Conservation (phyloP, 169 alveolate species). For the Ichthyophthirius multifiliis region DNA sequence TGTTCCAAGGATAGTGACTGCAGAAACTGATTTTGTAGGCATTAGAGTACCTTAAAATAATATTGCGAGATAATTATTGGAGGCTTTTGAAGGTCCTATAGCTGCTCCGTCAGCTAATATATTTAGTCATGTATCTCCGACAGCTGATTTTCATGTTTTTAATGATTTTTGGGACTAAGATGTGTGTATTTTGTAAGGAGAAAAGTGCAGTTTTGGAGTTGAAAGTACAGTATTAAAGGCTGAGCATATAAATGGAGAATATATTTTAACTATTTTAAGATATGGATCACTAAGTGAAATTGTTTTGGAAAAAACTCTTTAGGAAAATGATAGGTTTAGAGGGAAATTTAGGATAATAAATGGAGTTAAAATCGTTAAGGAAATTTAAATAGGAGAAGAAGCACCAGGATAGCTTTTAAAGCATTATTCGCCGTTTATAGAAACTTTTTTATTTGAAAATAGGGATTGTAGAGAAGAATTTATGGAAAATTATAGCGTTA, state of each 20-base stretch:
- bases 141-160: constrained; percentile 91
- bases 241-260: constrained; percentile 25
- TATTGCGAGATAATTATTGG: constrained; percentile 82
- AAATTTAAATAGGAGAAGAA: constrained; percentile 55
- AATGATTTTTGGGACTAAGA: constrained; percentile 89
- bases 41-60: constrained; percentile 89
- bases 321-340: constrained; percentile 11
- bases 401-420: constrained; percentile 92
- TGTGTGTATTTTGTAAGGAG: constrained; percentile 91
- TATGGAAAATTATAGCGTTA: constrained; percentile 30
- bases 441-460: constrained; percentile 71
- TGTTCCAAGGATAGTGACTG: constrained; percentile 84
- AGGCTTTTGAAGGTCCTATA: constrained; percentile 81
- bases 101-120: constrained; percentile 97
- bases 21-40: constrained; percentile 90
- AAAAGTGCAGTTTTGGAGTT: constrained; percentile 78
- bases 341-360: constrained; percentile 37
- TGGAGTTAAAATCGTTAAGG: constrained; percentile 59
- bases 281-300: constrained; percentile 59
- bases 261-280: constrained; percentile 47
- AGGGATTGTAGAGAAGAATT: constrained; percentile 8
- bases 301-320: constrained; percentile 23
- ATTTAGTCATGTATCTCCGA: constrained; percentile 96
- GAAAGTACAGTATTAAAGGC: constrained; percentile 96
- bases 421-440: constrained; percentile 91